phyloP scores from a whole-genome alignment of 495 filamentous ascomycete genomes.

The Daldinia vernicosa region DNA sequence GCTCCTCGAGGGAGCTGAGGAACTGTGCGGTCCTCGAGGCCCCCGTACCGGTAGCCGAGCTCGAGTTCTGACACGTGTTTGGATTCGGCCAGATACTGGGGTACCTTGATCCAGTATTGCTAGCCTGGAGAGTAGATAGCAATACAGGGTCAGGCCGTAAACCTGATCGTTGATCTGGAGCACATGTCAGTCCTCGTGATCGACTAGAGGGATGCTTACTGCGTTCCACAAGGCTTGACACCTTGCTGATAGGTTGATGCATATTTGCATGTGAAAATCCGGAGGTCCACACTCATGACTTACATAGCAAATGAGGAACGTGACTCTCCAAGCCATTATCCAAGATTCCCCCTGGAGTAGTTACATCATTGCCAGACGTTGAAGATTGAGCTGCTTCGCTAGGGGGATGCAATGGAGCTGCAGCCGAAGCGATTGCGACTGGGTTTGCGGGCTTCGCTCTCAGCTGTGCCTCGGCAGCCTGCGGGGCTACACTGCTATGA shows the following conservation, averaged over 20 bases:
- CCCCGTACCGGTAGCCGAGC: slow-evolving; percentile 22
- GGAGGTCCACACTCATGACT: slow-evolving; percentile 45
- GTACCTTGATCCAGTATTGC: slow-evolving; percentile 46
- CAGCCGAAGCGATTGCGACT: slow-evolving; percentile 44
- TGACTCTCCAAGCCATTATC: slow-evolving; percentile 51
- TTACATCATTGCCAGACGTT: slow-evolving; percentile 42
- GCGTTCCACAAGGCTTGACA: slow-evolving; percentile 27
- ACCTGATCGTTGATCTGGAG: slow-evolving; percentile 49
- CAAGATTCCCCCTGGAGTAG: slow-evolving; percentile 38
- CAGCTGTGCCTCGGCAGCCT: slow-evolving; percentile 51
- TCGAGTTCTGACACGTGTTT: slow-evolving; percentile 36
- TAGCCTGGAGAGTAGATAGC: slow-evolving; percentile 41
- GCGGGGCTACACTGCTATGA: slow-evolving; percentile 38
- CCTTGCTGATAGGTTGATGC: slow-evolving; percentile 25
- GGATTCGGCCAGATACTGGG: slow-evolving; percentile 46
- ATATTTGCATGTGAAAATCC: slow-evolving; percentile 43
- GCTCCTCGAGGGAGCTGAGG: slow-evolving; percentile 46
- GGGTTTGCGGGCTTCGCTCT: slow-evolving; percentile 49
- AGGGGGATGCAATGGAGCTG: slow-evolving; percentile 34
- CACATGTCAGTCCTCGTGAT: slow-evolving; percentile 44
- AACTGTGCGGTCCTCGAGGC: slow-evolving; percentile 43
- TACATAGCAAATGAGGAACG: slow-evolving; percentile 70
- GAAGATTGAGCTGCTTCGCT: slow-evolving; percentile 47
- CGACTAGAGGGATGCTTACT: slow-evolving; percentile 9
- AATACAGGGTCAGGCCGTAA: slow-evolving; percentile 41